phyloP scores from a whole-genome alignment of 495 filamentous ascomycete genomes.

The Penicillium parvum region DNA sequence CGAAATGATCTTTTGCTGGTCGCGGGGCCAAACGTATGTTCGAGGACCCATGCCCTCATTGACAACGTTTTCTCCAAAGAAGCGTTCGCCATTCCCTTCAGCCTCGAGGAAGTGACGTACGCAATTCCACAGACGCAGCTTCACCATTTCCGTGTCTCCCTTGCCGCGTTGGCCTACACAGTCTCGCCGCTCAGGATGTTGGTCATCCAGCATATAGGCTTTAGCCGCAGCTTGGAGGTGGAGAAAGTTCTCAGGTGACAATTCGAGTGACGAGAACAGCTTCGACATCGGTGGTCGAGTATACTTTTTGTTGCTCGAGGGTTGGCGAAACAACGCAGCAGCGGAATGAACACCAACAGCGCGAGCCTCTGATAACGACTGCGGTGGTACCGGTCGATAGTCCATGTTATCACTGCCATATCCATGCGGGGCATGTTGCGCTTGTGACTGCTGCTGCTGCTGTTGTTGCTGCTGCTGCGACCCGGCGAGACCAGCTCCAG shows the following conservation, averaged over 20 bases:
- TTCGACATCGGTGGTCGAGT: conserved; percentile 61
- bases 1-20: conserved; percentile 52
- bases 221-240: conserved; percentile 58
- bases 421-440: conserved; percentile 27
- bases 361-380: conserved; percentile 43
- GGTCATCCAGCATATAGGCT: conserved; percentile 55
- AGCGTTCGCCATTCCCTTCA: conserved; percentile 53
- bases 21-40: conserved; percentile 53
- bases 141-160: conserved; percentile 58
- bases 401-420: conserved; percentile 35
- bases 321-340: conserved; percentile 53
- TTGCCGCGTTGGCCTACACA: conserved; percentile 58
- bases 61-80: conserved; percentile 48
- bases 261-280: conserved; percentile 52
- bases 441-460: conserved; percentile 27
- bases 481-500: conserved; percentile 22
- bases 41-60: conserved; percentile 41
- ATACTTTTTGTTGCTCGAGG: conserved; percentile 53
- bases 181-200: conserved; percentile 52
- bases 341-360: conserved; percentile 54
- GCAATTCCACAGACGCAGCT: conserved; percentile 55
- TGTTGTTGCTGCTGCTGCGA: conserved; percentile 26
- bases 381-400: conserved; percentile 34
- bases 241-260: conserved; percentile 55
- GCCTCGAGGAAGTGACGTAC: conserved; percentile 54